These are phyloP conservation scores for Starmera caribaea DNA, from an alignment of 805 yeast species.

Conservation along the genomic window DNA sequence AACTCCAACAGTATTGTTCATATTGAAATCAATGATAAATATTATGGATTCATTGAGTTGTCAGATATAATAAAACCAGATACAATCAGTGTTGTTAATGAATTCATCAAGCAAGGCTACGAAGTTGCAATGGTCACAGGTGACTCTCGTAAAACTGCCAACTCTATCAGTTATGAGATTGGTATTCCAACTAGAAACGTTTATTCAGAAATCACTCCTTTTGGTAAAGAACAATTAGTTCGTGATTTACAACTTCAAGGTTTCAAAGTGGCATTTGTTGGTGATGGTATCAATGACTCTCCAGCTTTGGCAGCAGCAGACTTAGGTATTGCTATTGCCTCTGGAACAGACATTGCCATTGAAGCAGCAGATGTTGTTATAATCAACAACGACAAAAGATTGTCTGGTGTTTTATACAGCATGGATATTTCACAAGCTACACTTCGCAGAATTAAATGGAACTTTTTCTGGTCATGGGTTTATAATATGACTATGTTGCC, in stretches of 20 bases:
- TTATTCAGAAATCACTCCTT: conserved; percentile 70
- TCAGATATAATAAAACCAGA: conserved; percentile 61
- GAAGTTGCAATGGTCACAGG: conserved; percentile 86
- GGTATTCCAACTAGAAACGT: conserved; percentile 59
- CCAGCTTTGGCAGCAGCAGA: conserved; percentile 89
- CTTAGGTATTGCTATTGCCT: conserved; percentile 82
- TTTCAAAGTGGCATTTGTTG: conserved; percentile 70
- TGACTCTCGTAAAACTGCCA: conserved; percentile 58
- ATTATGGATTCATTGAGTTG: conserved; percentile 58
- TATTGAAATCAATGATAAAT: conserved; percentile 47
- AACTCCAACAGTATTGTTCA: conserved; percentile 34
- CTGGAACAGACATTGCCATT: conserved; percentile 93
- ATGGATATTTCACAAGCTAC: conserved; percentile 63
- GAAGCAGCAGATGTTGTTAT: conserved; percentile 94
- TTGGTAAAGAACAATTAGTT: conserved; percentile 64
- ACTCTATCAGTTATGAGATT: conserved; percentile 50
- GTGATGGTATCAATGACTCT: conserved; percentile 97
- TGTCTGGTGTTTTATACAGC: conserved; percentile 48
- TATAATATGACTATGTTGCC: conserved; percentile 85
- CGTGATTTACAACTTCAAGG: conserved; percentile 38
- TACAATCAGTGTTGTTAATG: conserved; percentile 48
- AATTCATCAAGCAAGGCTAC: conserved; percentile 41
- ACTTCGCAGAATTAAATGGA: conserved; percentile 63
- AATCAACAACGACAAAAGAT: conserved; percentile 29
- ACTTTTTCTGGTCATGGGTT: conserved; percentile 79